phyloP scores from a whole-genome alignment of 768 basidiomycete species.

The Tricholoma sp. region DNA sequence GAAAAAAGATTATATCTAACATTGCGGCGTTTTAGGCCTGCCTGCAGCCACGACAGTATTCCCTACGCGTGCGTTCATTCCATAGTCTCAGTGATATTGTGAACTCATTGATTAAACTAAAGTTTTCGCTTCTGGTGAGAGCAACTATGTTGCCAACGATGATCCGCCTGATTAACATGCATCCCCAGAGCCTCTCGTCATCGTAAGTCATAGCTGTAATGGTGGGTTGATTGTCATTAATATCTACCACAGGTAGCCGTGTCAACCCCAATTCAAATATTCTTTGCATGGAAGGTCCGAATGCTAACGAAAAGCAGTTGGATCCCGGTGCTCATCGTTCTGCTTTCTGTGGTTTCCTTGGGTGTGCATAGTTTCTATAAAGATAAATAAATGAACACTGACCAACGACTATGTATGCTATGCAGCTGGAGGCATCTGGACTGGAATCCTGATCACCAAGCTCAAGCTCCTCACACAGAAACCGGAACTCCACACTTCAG shows the following conservation, averaged over 20 bases:
- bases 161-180: background rate
- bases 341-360: conserved; percentile 25
- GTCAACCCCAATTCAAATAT: conserved; percentile 36
- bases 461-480: conserved; percentile 24
- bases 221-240: background rate
- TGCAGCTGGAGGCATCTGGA: conserved; percentile 30
- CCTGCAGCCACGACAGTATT: conserved; percentile 14
- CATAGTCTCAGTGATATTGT: background rate
- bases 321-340: conserved; percentile 22
- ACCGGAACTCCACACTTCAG: conserved; percentile 26
- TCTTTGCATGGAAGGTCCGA: conserved; percentile 36
- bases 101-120: background rate
- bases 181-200: background rate
- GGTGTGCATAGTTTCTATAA: conserved; percentile 17
- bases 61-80: conserved; percentile 22
- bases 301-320: conserved; percentile 25
- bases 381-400: background rate
- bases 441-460: conserved; percentile 21
- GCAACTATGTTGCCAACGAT: background rate
- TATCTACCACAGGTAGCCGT: conserved; percentile 26
- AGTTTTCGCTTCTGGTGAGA: conserved; percentile 28
- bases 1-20: background rate
- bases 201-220: background rate
- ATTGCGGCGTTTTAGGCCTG: background rate
- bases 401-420: background rate